These are phyloP conservation scores for Protomyces macrosporus DNA, from an alignment of 1,139 yeast genomes.

Conservation along the genomic window DNA sequence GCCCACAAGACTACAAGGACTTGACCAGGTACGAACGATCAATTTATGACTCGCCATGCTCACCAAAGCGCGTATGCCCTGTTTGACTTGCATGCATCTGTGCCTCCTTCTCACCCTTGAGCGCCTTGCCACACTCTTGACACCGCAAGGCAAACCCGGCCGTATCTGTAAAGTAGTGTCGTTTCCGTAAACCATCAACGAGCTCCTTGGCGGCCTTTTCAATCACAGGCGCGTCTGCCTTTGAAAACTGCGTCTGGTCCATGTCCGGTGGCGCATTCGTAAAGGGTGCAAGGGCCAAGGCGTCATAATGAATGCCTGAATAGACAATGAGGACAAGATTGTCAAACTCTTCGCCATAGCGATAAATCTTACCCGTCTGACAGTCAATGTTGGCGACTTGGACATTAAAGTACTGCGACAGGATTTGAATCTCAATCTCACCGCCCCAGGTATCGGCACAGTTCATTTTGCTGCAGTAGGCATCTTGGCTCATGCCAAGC, in stretches of 20 bases:
- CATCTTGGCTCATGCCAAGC: constrained; percentile 49
- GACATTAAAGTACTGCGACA: constrained; percentile 52
- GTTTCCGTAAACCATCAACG: constrained; percentile 46
- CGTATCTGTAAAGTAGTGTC: constrained; percentile 64
- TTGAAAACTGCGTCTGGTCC: constrained; percentile 46
- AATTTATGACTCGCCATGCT: constrained; percentile 35
- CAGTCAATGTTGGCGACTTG: constrained; percentile 63
- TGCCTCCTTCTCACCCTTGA: constrained; percentile 65
- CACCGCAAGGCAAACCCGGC: constrained; percentile 57
- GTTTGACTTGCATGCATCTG: constrained; percentile 59
- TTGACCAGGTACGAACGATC: too few species aligned
- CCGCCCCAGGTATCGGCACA: constrained; percentile 76
- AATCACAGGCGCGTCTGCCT: constrained; percentile 38
- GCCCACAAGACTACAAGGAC: too few species aligned
- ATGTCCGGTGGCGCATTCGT: constrained; percentile 36
- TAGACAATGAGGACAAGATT: constrained; percentile 51
- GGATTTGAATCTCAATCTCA: constrained; percentile 67
- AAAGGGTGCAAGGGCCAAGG: constrained; percentile 46
- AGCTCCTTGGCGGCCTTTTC: constrained; percentile 44
- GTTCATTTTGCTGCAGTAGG: constrained; percentile 60
- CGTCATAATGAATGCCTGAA: constrained; percentile 73
- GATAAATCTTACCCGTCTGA: constrained; percentile 56
- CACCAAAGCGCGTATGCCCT: constrained; percentile 64
- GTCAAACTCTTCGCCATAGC: constrained; percentile 46
- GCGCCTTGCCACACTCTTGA: constrained; percentile 49